Conservation (phyloP, 108 stramenopile species). For the Nitzschia sp. region DNA sequence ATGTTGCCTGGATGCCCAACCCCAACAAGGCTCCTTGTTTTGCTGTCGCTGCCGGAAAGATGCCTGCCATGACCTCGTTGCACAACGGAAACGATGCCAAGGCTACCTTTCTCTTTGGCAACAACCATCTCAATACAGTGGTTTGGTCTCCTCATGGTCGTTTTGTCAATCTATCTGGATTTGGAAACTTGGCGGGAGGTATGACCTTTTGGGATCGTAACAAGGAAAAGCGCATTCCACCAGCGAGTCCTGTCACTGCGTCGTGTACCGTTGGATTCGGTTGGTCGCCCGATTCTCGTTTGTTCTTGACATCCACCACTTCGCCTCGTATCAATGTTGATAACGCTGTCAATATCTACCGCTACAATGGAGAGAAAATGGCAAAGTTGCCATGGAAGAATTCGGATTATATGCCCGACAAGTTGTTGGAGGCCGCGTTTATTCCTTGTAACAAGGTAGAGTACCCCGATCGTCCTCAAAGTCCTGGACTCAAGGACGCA, state of each 20-base stretch:
- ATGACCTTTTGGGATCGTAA: slow-evolving; percentile 98
- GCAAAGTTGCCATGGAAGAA: slow-evolving; percentile 73
- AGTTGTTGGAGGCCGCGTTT: slow-evolving; percentile 66
- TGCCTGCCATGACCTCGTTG: slow-evolving; percentile 88
- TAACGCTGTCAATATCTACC: slow-evolving; percentile 86
- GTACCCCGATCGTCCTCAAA: slow-evolving; percentile 89
- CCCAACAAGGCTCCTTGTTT: slow-evolving; percentile 72
- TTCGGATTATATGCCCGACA: slow-evolving; percentile 62
- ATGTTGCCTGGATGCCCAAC: slow-evolving; percentile 88
- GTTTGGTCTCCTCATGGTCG: slow-evolving; percentile 88
- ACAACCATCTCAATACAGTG: slow-evolving; percentile 91
- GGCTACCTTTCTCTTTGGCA: slow-evolving; percentile 91
- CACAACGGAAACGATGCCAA: slow-evolving; percentile 90
- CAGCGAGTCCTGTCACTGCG: slow-evolving; percentile 40
- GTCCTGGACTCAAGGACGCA: slow-evolving; percentile 55
- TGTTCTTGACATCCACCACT: slow-evolving; percentile 87
- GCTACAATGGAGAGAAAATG: slow-evolving; percentile 79
- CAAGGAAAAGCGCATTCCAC: slow-evolving; percentile 73
- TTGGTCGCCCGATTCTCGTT: slow-evolving; percentile 92
- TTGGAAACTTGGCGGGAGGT: slow-evolving; percentile 85
- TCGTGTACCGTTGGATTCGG: slow-evolving; percentile 75
- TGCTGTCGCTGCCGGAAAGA: slow-evolving; percentile 85
- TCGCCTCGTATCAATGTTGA: slow-evolving; percentile 98
- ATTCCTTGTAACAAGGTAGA: slow-evolving; percentile 47
- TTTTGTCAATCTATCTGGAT: slow-evolving; percentile 83